A percentile compares a stretch with the other conserved stretches of the same genome.
These are phyloP conservation scores for Grosmannia clavigera DNA, from an alignment of 2,329 filamentous ascomycete species.

Conservation along the genomic window DNA sequence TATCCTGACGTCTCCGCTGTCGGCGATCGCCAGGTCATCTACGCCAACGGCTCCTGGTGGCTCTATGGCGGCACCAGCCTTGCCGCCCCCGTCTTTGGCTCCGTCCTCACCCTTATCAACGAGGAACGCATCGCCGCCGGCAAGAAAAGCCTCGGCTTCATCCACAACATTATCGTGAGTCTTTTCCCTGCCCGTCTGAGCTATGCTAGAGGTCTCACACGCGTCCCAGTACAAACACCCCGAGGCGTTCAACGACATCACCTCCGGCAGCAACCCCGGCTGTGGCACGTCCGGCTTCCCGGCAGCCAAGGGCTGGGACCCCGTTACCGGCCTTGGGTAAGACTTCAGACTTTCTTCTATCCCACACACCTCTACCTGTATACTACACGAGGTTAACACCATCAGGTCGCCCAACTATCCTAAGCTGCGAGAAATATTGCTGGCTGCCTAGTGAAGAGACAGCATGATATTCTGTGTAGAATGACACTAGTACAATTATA, in stretches of 20 bases:
- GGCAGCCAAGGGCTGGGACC: conserved; percentile 17
- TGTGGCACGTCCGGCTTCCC: conserved; percentile 19
- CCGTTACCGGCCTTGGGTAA: not conserved
- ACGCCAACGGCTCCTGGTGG: conserved; percentile 17
- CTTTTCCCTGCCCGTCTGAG: not conserved
- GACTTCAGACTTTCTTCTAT: too few species aligned
- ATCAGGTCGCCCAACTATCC: conserved; percentile 13
- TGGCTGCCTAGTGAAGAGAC: not conserved
- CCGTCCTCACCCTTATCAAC: conserved; percentile 48
- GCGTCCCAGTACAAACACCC: conserved; percentile 15
- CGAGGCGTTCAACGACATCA: conserved; percentile 19
- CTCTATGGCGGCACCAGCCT: conserved; percentile 35
- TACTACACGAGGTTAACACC: too few species aligned
- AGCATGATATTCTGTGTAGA: too few species aligned
- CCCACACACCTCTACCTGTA: too few species aligned
- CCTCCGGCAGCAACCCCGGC: conserved; percentile 18
- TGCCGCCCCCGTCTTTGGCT: conserved; percentile 43
- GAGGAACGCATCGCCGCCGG: conserved; percentile 40
- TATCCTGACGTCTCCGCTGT: conserved; percentile 14
- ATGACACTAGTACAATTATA: too few species aligned
- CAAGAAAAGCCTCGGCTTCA: conserved; percentile 24
- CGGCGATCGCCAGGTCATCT: conserved; percentile 15
- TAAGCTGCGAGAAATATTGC: conserved; percentile 12
- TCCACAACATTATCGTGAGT: conserved; percentile 17
- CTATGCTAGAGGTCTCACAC: too few species aligned